Evolutionary conservation across 129 eudicot species (phyloP), one percentile per base, ranked within the genome.

Genomic region (Flaveria brownii): DNA sequence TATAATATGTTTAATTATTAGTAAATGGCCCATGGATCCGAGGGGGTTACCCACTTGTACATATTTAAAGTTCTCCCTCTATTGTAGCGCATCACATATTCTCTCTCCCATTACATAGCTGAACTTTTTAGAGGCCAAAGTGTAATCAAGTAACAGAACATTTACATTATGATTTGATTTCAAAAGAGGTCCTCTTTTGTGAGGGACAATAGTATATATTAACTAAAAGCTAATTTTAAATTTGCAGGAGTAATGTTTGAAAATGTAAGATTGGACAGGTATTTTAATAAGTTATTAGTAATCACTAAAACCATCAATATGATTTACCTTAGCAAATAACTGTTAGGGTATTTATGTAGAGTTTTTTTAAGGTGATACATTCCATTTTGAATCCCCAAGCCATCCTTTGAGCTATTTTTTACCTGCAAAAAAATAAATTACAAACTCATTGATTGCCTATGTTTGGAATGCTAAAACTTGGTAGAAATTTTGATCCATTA

Each of bases 261-360:
- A 59, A 70, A 59, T 61, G n/a, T 74, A 46, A 46, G 33, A 33
- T 11, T n/a, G 50, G 36, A 30, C 36, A 50, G 67, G 41, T 50
- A 64, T 13, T 6, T n/a, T 76, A 30, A 30, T 26, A 18, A 13
- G 13, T 11, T 15, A 28, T 18, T 28, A 49, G 25, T 30, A 47
- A 49, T n/a, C 68, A 55, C 55, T 22, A 28, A 26, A 25, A 39
- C 20, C 33, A 52, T 72, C 51, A 41, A 25, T 15, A 80, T n/a
- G 36, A 73, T 57, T 60, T 83, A 94, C 98, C 98, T 91, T 78
- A 94, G 73, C 74, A 85, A 50, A 72, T 71, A 72, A 77, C 86
- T 84, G 55, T 83, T 86, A 15, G 98, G 98, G 83, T 70, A 94
- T 83, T 85, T 85, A 73, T 94, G 98, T 62, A 94, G 88, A 64